Evolutionary conservation across 768 basidiomycete species (phyloP), one percentile per base, ranked within the genome.

Genomic region (Lactifluus echinatus): DNA sequence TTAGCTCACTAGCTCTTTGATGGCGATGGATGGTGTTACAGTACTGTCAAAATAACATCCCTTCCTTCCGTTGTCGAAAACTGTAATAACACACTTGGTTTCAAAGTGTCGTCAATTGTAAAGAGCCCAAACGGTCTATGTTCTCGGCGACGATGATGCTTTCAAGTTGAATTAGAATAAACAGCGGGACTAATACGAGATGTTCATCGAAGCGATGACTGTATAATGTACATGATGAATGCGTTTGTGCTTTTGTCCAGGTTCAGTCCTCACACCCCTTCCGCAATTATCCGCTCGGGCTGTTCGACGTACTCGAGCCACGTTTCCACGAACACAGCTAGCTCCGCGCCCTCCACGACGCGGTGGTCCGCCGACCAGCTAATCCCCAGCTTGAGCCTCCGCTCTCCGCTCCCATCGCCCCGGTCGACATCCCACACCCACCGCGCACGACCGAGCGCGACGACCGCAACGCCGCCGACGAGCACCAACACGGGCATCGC

Each of bases 291-390:
- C 67, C 85, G 75, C 67, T 77, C 80, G 2, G 92, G 92, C 2
- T 71, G 67, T 71, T 93, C 90, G 15, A 92, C 86, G 75, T 82
- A 89, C 15, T 71, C 74, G 59, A 90, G 80, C 91, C 91, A 94
- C 42, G 76, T 74, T 73, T 93, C 89, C 59, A 91, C 86, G 68
- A 94, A 91, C 61, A 87, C 89, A 52, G 87, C 89, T 60, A 94
- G 67, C 72, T 94, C 91, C 1, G 90, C 91, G 4, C 91, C 91
- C 67, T 94, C 91, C 10, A 93, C 82, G 7, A 94, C 82, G 15
- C 91, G 73, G 70, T 94, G 92, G 63, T 94, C 91, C 47, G 86
- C 91, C 59, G 82, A 83, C 88, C 91, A 93, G 61, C 85, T 88
- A 4, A 91, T 73, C 10, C 79, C 79, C 37, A 85, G 67, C 71